Evolutionary conservation across 352 stramenopile species (phyloP), one percentile per base, ranked within the genome.

Genomic region (Pythium rishiriense): DNA sequence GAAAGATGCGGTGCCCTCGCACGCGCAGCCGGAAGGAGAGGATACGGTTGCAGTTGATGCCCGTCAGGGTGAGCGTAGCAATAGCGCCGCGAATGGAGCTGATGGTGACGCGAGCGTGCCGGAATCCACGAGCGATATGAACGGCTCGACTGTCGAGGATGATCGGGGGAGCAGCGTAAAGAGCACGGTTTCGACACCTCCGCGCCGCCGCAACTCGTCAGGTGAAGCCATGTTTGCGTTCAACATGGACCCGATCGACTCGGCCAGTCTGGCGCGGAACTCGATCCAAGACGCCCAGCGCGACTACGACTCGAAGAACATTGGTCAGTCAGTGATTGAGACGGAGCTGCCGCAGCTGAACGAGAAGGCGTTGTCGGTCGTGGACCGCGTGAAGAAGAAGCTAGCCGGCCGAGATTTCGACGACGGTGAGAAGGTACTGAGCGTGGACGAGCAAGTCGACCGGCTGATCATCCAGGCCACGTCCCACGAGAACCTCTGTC

Each of bases 381-480:
- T 99, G 52, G 83, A 96, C 37, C 91, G 98, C 33, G 96, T 99
- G n/a, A 97, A 99, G 75, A 98, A 99, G 73, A 99, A 99, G 70
- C 83, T 99, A 28, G 97, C 90, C 3, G 98, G 98, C 11, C 96
- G 96, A 5, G 98, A 99, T 72, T 99, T 99, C 73, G 85, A 94
- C 62, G 76, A 94, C 57, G 87, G 84, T 55, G 72, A 75, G n/a
- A 85, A 88, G 46, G 75, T 92, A 48, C 78, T 96, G 17, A 90
- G 71, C 4, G 85, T 96, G 35, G 79, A 91, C 33, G 84, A 83
- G 21, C 98, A 99, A 79, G 98, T 99, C 0, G 96, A 99, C 69
- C 87, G 94, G 3, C 85, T 99, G 53, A 99, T 99, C 75, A 78
- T 97, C 48, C 97, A 99, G 74, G 97, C 98, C 42, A 99, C 97